Evolutionary conservation across 106 monocot genomes (phyloP), one percentile per base, ranked within the genome.

Genomic region (Posidonia australis): DNA sequence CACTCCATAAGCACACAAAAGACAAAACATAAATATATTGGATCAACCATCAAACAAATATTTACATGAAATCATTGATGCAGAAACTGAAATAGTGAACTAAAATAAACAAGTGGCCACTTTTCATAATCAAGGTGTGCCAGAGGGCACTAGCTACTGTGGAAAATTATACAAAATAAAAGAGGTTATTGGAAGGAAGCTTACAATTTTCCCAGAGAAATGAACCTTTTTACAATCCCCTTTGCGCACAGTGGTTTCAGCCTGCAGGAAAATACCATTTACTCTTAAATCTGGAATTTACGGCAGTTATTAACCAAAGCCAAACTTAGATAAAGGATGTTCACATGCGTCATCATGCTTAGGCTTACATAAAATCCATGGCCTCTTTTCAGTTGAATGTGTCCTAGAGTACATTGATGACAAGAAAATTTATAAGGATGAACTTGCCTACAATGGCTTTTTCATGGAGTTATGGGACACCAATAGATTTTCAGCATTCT

Each of bases 181-280:
- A 16, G 11, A 21, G 17, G 41, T 6, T 22, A 63, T 44, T 16
- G 13, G 24, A 45, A 29, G 18, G 54, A 68, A 19, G 49, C 94
- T 89, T 78, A 94, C 94, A 67, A 83, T 90, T 80, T 94, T 94
- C 53, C 67, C 78, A 74, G 78, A 84, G 74, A 94, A 89, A 42
- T 86, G 86, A 42, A 94, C 88, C 60, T 86, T 86, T 76, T 94
- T 94, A 67, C 77, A 82, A 60, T 86, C 86, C 22, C 84, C 84
- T 62, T 70, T 75, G 28, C 82, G 83, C 59, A 89, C 49, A 31
- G 72, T 43, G 58, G 71, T 36, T 60, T 77, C 75, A 41, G 83
- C 69, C 89, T 94, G 78, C 70, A 94, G 32, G 41, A 62, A 18
- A 57, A 23, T 58, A 27, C 14, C 14, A 36, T 4, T 46, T 64